Conservation (phyloP, 1,139 yeast genomes). For the Sugiyamaella neomexicana region DNA sequence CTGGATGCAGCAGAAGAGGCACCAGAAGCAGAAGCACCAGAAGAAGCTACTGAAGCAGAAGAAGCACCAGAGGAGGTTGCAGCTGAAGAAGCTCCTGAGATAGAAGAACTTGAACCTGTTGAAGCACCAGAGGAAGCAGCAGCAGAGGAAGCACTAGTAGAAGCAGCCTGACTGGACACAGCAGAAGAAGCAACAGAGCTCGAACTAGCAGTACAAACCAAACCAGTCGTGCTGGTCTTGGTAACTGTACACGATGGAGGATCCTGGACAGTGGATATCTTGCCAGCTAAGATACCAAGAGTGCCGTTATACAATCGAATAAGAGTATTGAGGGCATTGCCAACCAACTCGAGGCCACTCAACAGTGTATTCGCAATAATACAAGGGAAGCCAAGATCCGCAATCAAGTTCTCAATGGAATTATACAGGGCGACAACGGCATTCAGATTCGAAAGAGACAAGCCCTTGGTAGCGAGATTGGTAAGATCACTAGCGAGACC, state of each 20-base stretch:
- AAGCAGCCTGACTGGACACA: neutral
- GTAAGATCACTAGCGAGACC: conserved; percentile 4
- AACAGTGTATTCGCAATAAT: neutral
- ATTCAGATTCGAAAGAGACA: conserved; percentile 4
- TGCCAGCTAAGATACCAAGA: conserved; percentile 1
- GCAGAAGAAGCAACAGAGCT: neutral
- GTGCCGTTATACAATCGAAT: neutral
- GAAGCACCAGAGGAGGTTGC: neutral
- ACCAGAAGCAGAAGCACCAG: neutral
- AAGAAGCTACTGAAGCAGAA: neutral
- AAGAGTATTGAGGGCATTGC: neutral
- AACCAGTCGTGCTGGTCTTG: neutral
- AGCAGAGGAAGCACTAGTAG: neutral
- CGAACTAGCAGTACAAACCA: neutral
- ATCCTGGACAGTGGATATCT: neutral
- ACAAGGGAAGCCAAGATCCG: conserved; percentile 14
- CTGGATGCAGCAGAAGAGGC: neutral
- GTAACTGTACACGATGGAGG: neutral
- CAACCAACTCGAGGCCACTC: conserved; percentile 6
- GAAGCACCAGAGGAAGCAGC: neutral
- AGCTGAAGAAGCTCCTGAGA: neutral
- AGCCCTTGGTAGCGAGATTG: neutral
- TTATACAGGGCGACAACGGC: conserved; percentile 12
- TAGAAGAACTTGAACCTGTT: conserved; percentile 5
- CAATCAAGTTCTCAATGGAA: conserved; percentile 4